phyloP scores from a whole-genome alignment of 768 basidiomycete species.

The Termitomyces sp. region DNA sequence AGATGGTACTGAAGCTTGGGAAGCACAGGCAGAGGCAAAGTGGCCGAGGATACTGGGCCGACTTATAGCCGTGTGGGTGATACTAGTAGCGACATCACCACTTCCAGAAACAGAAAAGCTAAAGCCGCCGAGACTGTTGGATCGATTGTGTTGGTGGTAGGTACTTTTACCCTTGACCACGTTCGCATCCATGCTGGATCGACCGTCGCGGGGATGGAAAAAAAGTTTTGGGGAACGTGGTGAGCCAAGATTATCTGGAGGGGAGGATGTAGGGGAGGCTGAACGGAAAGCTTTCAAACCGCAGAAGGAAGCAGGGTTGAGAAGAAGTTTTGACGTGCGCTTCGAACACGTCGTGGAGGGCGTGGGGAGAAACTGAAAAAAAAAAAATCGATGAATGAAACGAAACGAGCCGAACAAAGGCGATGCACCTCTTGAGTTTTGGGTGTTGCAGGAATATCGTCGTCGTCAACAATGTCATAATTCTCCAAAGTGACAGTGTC shows the following conservation, averaged over 20 bases:
- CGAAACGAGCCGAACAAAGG: neutral
- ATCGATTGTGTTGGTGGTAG: slow-evolving; percentile 37
- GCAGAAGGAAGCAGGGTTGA: slow-evolving; percentile 31
- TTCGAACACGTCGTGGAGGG: slow-evolving; percentile 25
- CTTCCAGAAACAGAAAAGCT: slow-evolving; percentile 13
- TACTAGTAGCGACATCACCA: slow-evolving; percentile 8
- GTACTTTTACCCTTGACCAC: slow-evolving; percentile 16
- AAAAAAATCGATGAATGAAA: slow-evolving; percentile 1
- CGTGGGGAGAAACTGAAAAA: slow-evolving; percentile 25
- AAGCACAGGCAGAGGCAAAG: slow-evolving; percentile 45
- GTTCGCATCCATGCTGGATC: slow-evolving; percentile 24
- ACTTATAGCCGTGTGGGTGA: slow-evolving; percentile 39
- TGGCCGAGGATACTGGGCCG: slow-evolving; percentile 63
- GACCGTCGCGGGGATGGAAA: slow-evolving; percentile 36
- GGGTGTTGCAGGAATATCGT: slow-evolving; percentile 35
- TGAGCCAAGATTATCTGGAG: slow-evolving; percentile 24
- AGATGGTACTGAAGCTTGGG: slow-evolving; percentile 37
- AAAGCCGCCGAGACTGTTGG: slow-evolving; percentile 44
- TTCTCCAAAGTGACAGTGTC: slow-evolving; percentile 32
- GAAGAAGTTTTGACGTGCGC: slow-evolving; percentile 29
- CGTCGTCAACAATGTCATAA: slow-evolving; percentile 47
- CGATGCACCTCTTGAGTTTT: slow-evolving; percentile 13
- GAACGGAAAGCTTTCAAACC: slow-evolving; percentile 41
- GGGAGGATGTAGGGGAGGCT: slow-evolving; percentile 29
- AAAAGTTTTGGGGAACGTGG: slow-evolving; percentile 36